A percentile compares a stretch with the other conserved stretches of the same genome.
phyloP scores from a whole-genome alignment of 2,329 filamentous ascomycete genomes.

The Domatiomyces catenatus region DNA sequence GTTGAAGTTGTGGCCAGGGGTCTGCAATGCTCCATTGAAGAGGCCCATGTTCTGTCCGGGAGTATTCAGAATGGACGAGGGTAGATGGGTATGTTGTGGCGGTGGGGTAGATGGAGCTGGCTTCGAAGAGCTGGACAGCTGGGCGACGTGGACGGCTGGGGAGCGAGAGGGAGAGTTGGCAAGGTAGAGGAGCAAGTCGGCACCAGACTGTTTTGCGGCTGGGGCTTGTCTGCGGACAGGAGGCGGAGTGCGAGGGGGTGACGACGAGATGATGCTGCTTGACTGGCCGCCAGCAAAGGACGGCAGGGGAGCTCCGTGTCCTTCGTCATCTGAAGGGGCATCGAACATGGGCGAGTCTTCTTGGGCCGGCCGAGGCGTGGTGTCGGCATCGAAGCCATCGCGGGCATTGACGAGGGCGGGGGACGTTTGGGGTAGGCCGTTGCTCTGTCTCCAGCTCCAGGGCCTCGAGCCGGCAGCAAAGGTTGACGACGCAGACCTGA shows the following conservation, averaged over 20 bases:
- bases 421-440: conserved; percentile 70
- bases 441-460: conserved; percentile 58
- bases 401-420: conserved; percentile 63
- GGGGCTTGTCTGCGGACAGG: conserved; percentile 34
- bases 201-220: conserved; percentile 60
- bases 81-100: conserved; percentile 42
- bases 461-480: conserved; percentile 36
- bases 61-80: conserved; percentile 38
- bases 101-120: conserved; percentile 64
- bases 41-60: conserved; percentile 48
- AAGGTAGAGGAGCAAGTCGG: conserved; percentile 66
- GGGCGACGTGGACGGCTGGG: conserved; percentile 43
- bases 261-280: conserved; percentile 46
- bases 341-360: conserved; percentile 23
- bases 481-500: conserved; percentile 52
- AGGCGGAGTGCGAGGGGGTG: conserved; percentile 70
- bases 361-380: conserved; percentile 37
- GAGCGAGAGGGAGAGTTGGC: conserved; percentile 65
- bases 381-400: conserved; percentile 59
- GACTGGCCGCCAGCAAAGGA: conserved; percentile 45
- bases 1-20: conserved; percentile 75
- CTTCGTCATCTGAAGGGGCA: conserved; percentile 50
- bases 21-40: conserved; percentile 67
- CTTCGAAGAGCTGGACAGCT: conserved; percentile 32
- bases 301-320: conserved; percentile 61